Conservation (phyloP, 2,329 filamentous ascomycete species). For the Rutstroemia sp. region DNA sequence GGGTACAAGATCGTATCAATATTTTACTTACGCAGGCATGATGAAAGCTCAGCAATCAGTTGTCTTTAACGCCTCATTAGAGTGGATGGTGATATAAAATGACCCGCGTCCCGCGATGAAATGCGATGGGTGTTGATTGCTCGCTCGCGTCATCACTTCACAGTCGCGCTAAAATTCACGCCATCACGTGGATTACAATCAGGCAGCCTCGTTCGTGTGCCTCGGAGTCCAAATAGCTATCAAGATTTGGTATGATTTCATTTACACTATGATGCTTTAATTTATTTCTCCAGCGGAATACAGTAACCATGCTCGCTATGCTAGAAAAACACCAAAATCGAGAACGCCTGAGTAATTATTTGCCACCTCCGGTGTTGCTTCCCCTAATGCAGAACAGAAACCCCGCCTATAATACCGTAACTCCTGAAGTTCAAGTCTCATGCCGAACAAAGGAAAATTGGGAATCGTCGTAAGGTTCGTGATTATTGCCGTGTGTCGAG, state of each 20-base stretch:
- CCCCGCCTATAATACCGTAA: slow-evolving; percentile 13
- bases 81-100: background rate
- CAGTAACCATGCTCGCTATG: slow-evolving; percentile 6
- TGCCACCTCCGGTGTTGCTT: slow-evolving; percentile 12
- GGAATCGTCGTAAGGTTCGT: slow-evolving; percentile 28
- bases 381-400: slow-evolving; percentile 20
- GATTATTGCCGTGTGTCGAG: slow-evolving; percentile 16
- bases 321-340: slow-evolving; percentile 14
- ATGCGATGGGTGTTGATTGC: background rate
- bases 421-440: slow-evolving; percentile 21
- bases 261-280: background rate
- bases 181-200: slow-evolving; percentile 1
- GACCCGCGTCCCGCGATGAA: background rate
- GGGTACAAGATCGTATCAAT: background rate
- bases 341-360: slow-evolving; percentile 25
- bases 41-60: slow-evolving; percentile 13
- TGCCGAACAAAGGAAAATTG: slow-evolving; percentile 17
- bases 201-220: background rate
- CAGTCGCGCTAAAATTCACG: slow-evolving; percentile 8
- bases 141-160: slow-evolving; percentile 2
- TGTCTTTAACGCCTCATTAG: background rate
- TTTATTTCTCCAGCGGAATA: background rate
- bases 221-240: background rate
- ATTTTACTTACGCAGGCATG: slow-evolving; percentile 40
- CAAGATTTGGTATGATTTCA: background rate